Evolutionary conservation across 257 asterid genomes (phyloP).

Genomic region (Anisodus tanguticus): DNA sequence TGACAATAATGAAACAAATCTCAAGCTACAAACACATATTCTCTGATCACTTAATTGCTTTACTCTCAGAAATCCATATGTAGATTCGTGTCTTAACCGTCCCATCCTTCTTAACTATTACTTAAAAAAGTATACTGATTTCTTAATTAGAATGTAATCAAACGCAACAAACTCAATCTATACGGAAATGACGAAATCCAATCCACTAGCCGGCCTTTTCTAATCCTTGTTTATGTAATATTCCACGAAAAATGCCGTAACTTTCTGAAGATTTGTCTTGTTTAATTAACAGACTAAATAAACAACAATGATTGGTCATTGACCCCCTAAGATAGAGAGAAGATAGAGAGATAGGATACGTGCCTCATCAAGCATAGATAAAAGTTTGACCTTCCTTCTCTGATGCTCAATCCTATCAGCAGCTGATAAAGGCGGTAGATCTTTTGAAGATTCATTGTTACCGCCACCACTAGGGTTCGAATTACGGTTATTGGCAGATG

Average conservation of each 20-base stretch:
- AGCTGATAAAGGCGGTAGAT: slow-evolving; percentile 67
- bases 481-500: slow-evolving; percentile 51
- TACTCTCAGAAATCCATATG: slow-evolving; percentile 32
- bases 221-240: slow-evolving; percentile 32
- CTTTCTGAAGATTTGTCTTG: slow-evolving; percentile 34
- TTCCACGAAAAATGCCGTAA: slow-evolving; percentile 43
- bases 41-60: slow-evolving; percentile 36
- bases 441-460: slow-evolving; percentile 54
- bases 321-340: slow-evolving; percentile 19
- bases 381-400: slow-evolving; percentile 94
- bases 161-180: slow-evolving; percentile 42
- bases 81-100: slow-evolving; percentile 50
- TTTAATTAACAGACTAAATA: slow-evolving; percentile 44
- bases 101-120: slow-evolving; percentile 22
- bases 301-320: slow-evolving; percentile 52
- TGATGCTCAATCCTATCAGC: slow-evolving; percentile 93
- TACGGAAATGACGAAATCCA: slow-evolving; percentile 34
- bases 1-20: not conserved
- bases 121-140: not conserved
- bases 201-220: slow-evolving; percentile 57
- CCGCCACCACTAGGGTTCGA: slow-evolving; percentile 40
- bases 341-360: slow-evolving; percentile 42
- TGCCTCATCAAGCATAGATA: slow-evolving; percentile 99
- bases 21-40: too few relatives aligned
- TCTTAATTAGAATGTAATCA: not conserved